phyloP scores from a whole-genome alignment of 2,329 filamentous ascomycete genomes.

The Neurospora crassa region DNA sequence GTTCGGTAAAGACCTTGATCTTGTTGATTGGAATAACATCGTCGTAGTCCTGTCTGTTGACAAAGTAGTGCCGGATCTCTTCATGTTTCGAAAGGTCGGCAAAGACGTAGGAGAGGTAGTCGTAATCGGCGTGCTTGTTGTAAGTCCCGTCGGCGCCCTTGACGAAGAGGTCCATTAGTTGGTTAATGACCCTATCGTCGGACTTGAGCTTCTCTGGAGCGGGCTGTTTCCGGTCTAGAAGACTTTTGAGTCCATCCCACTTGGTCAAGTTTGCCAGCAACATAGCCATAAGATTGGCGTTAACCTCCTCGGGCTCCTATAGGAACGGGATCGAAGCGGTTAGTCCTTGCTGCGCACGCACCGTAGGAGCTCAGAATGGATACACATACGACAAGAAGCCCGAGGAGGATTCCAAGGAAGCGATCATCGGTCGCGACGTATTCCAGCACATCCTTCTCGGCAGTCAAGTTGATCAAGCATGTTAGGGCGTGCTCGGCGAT shows the following conservation, averaged over 20 bases:
- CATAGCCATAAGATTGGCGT: constrained; percentile 82
- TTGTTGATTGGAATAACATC: constrained; percentile 82
- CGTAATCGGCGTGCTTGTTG: constrained; percentile 78
- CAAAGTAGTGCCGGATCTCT: constrained; percentile 66
- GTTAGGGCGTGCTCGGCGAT: constrained; percentile 90
- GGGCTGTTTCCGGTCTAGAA: constrained; percentile 59
- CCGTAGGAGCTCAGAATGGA: constrained; percentile 4
- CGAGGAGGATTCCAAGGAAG: constrained; percentile 67
- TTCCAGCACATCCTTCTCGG: constrained; percentile 66
- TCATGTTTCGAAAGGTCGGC: constrained; percentile 82
- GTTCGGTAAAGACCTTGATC: constrained; percentile 88
- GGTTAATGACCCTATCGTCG: constrained; percentile 70
- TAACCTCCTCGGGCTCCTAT: constrained; percentile 58
- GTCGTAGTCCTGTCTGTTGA: constrained; percentile 66
- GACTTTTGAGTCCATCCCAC: constrained; percentile 58
- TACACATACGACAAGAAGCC: constrained; percentile 60
- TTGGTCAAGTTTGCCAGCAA: constrained; percentile 88
- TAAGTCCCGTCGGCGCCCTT: constrained; percentile 75
- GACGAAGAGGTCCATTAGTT: constrained; percentile 92
- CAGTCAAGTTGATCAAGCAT: constrained; percentile 79
- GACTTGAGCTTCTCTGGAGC: constrained; percentile 61
- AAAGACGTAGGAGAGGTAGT: constrained; percentile 91
- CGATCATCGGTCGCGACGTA: constrained; percentile 66
- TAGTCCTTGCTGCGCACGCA: constrained; percentile 10
- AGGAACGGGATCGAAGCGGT: background rate